Percentiles rank a stretch among this genome's conserved stretches.
These are phyloP conservation scores for Microcos paniculata DNA, from an alignment of 345 rosid species.

Conservation along the genomic window DNA sequence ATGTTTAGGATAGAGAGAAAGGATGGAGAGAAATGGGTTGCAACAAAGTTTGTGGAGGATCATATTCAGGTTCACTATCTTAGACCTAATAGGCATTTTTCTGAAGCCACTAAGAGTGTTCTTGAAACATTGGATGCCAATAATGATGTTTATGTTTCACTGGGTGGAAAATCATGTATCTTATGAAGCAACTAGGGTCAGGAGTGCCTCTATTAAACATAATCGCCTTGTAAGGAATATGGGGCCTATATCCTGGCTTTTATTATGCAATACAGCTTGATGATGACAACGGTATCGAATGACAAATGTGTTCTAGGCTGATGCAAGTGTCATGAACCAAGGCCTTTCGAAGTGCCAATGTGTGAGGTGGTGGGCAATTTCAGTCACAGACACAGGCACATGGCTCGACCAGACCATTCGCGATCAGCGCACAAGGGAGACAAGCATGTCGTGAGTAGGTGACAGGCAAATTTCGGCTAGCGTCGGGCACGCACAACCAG, in stretches of 20 bases:
- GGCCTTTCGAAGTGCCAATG: too few species aligned
- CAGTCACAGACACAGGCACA: too few species aligned
- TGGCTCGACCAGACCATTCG: too few species aligned
- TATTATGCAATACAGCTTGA: conserved; percentile 70
- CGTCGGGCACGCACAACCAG: too few species aligned
- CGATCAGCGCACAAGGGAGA: too few species aligned
- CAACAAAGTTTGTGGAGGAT: conserved; percentile 57
- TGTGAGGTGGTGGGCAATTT: too few species aligned
- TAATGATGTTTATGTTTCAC: conserved; percentile 34
- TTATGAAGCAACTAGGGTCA: conserved; percentile 31
- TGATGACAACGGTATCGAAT: conserved; percentile 56
- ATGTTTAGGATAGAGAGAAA: conserved; percentile 60
- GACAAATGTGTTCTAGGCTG: conserved; percentile 75
- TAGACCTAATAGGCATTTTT: conserved; percentile 58
- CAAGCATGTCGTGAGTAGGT: too few species aligned
- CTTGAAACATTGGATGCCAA: conserved; percentile 34
- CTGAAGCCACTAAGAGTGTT: conserved; percentile 40
- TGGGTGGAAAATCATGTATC: conserved; percentile 38
- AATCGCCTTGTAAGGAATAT: conserved; percentile 34
- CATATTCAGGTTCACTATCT: conserved; percentile 61
- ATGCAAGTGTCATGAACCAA: too few species aligned
- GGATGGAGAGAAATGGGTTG: conserved; percentile 44
- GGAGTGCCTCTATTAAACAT: conserved; percentile 33
- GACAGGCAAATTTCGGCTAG: too few species aligned
- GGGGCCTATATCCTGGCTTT: conserved; percentile 48